Evolutionary conservation across 2,329 filamentous ascomycete genomes (phyloP).

Genomic region (Pseudocercospora cruenta): DNA sequence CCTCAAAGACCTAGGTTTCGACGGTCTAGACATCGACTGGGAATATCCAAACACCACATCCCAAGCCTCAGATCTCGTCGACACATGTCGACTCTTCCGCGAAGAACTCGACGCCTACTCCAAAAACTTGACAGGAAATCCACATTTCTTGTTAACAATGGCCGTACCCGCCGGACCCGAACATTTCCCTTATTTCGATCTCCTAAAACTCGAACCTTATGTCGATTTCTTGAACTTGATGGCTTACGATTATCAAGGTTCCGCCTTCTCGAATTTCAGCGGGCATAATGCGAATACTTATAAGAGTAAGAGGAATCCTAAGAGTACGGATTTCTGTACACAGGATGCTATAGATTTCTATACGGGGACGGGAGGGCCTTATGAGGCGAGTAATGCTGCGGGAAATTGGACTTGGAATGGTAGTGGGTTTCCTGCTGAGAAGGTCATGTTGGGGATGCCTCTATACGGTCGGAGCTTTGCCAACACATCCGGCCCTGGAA

Average conservation of each 20-base stretch:
- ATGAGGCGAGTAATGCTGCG: not conserved
- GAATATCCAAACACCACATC: constrained; percentile 47
- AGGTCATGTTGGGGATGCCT: constrained; percentile 87
- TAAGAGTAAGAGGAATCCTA: constrained; percentile 59
- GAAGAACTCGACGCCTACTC: constrained; percentile 45
- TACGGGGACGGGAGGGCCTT: constrained; percentile 46
- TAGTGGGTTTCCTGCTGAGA: constrained; percentile 59
- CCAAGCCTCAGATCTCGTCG: constrained; percentile 45
- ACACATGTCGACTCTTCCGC: constrained; percentile 36
- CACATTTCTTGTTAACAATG: constrained; percentile 48
- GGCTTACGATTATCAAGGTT: constrained; percentile 65
- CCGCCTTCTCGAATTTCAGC: constrained; percentile 45
- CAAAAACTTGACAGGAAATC: constrained; percentile 24
- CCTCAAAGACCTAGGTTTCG: constrained; percentile 77
- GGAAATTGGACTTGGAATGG: not conserved
- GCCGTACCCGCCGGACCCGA: constrained; percentile 47
- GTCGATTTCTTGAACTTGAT: constrained; percentile 54
- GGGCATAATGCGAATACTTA: constrained; percentile 82
- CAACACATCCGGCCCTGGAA: constrained; percentile 73
- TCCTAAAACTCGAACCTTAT: constrained; percentile 42
- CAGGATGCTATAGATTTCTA: constrained; percentile 72
- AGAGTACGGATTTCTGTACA: constrained; percentile 76
- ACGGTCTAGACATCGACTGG: constrained; percentile 54
- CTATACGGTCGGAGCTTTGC: constrained; percentile 85
- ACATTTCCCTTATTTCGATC: constrained; percentile 47